These are phyloP conservation scores for Erodium maritimum DNA, from an alignment of 345 rosid genomes.

Conservation along the genomic window DNA sequence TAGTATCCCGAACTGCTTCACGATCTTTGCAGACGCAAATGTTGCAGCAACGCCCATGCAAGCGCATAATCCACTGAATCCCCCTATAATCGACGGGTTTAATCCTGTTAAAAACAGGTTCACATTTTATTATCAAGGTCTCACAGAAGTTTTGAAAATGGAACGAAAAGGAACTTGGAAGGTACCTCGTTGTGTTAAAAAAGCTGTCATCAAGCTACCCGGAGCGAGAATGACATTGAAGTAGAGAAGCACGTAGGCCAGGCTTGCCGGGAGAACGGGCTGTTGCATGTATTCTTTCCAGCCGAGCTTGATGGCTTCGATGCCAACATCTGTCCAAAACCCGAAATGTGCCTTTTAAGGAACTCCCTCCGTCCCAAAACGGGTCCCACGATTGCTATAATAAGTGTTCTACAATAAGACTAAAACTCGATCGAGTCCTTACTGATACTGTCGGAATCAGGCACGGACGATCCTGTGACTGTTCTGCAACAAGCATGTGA, in stretches of 20 bases:
- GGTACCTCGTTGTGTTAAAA: constrained; percentile 76
- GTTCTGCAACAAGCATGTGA: constrained; percentile 33
- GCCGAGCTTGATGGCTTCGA: constrained; percentile 83
- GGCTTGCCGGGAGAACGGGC: constrained; percentile 95
- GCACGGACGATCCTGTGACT: constrained; percentile 17
- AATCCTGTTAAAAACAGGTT: constrained; percentile 37
- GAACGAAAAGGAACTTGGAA: too few species aligned
- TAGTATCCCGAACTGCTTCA: constrained; percentile 58
- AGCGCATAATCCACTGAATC: constrained; percentile 87
- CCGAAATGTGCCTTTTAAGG: too few species aligned
- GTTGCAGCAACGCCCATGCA: constrained; percentile 94
- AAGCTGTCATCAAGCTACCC: constrained; percentile 92
- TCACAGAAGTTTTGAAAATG: too few species aligned
- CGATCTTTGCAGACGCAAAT: constrained; percentile 67
- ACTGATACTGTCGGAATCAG: constrained; percentile 38
- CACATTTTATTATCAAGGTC: not conserved
- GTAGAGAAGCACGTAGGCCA: constrained; percentile 74
- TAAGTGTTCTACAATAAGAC: not conserved
- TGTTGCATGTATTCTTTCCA: constrained; percentile 91
- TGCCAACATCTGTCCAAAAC: constrained; percentile 38
- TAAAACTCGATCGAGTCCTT: constrained; percentile 14
- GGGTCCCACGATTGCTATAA: too few species aligned
- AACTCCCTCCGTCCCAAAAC: too few species aligned
- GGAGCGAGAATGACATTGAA: constrained; percentile 87
- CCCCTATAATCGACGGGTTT: constrained; percentile 79